These are phyloP conservation scores for Leccinum olivaceopallidum DNA, from an alignment of 768 basidiomycete species.

Conservation along the genomic window DNA sequence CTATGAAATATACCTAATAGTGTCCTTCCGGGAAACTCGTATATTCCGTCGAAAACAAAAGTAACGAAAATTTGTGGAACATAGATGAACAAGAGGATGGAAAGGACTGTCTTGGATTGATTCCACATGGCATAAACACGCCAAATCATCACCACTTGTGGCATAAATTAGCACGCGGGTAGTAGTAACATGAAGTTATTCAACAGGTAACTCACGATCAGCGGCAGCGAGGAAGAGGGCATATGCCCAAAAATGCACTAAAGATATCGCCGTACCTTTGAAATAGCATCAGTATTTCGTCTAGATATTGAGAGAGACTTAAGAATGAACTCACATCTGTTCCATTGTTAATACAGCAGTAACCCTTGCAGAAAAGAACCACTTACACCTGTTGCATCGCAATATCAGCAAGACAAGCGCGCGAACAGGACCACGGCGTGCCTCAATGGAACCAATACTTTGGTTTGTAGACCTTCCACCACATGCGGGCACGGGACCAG, in stretches of 20 bases:
- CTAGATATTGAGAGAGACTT: not conserved
- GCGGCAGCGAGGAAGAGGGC: constrained; percentile 15
- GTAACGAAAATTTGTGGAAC: no score
- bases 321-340: constrained; percentile 13
- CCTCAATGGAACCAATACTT: no score
- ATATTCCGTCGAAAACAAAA: no score
- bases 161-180: not conserved
- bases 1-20: no score
- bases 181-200: not conserved
- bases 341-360: not conserved
- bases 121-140: no score
- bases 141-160: not conserved
- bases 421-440: no score
- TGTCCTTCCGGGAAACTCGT: no score
- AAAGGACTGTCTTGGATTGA: no score
- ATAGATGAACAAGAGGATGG: no score
- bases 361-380: not conserved
- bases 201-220: constrained; percentile 13
- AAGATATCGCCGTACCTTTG: constrained; percentile 4
- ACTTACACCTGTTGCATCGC: constrained; percentile 7
- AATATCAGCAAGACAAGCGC: not conserved
- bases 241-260: constrained; percentile 11
- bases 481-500: no score
- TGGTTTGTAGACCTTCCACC: no score
- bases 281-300: not conserved